Percentiles rank a stretch among this genome's conserved stretches.
Conservation (phyloP, 78 protist genomes). For the Planoprotostelium fungivorum region DNA sequence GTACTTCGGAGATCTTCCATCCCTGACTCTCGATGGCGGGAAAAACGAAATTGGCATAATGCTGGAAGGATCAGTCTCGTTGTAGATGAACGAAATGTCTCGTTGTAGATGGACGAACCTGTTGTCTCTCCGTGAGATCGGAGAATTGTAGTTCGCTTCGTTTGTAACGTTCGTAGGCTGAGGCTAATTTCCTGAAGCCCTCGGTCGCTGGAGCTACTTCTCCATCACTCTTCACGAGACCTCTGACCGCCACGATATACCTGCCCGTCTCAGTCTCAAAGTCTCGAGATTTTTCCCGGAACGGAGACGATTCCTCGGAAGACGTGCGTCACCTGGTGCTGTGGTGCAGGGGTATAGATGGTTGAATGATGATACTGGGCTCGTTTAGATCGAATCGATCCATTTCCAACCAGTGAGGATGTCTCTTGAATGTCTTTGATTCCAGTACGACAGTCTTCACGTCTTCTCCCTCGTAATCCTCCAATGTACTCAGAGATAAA, state of each 20-base stretch:
- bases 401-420: neutral
- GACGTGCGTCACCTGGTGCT: neutral
- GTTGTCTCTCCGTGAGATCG: neutral
- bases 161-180: no score
- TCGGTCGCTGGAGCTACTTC: neutral
- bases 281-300: neutral
- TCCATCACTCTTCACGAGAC: neutral
- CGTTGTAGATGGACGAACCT: neutral
- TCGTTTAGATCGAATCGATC: neutral
- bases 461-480: neutral
- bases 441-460: neutral
- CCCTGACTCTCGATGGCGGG: neutral
- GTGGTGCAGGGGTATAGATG: neutral
- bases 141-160: neutral
- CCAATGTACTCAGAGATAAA: neutral
- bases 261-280: no score
- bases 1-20: neutral
- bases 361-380: neutral
- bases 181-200: neutral
- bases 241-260: neutral
- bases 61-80: neutral
- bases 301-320: neutral
- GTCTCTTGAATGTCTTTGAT: neutral
- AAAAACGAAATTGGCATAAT: neutral
- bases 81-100: neutral